A percentile compares a stretch with the other conserved stretches of the same genome.
phyloP scores from a whole-genome alignment of 345 rosid species.

The Chamaenerion angustifolium region DNA sequence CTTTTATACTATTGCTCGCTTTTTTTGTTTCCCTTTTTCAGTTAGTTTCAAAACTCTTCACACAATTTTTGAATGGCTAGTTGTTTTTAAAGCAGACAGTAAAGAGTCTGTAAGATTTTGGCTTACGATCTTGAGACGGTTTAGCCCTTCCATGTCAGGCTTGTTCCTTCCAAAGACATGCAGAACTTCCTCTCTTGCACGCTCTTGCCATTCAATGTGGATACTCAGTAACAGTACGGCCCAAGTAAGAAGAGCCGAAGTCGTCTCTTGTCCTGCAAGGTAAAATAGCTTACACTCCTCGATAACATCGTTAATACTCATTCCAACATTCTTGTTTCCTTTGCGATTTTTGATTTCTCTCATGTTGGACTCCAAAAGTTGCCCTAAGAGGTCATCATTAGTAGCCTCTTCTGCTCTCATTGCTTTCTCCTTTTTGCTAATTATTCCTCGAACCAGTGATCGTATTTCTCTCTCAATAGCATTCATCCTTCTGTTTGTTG shows the following conservation, averaged over 20 bases:
- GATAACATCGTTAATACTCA: slow-evolving; percentile 37
- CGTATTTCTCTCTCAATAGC: slow-evolving; percentile 13
- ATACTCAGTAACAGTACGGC: slow-evolving; percentile 38
- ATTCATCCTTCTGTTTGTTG: slow-evolving; percentile 17
- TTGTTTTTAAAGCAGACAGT: too few species aligned
- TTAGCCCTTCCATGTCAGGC: slow-evolving; percentile 24
- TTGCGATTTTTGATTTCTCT: slow-evolving; percentile 12
- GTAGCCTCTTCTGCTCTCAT: slow-evolving; percentile 18
- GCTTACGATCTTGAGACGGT: slow-evolving; percentile 29
- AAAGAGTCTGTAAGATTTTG: not conserved
- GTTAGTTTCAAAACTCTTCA: too few species aligned
- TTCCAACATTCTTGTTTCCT: slow-evolving; percentile 12
- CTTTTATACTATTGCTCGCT: too few species aligned
- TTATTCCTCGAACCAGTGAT: slow-evolving; percentile 15
- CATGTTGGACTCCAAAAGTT: slow-evolving; percentile 24
- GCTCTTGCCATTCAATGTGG: slow-evolving; percentile 49
- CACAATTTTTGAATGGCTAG: too few species aligned
- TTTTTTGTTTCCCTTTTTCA: too few species aligned
- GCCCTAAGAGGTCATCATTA: slow-evolving; percentile 26
- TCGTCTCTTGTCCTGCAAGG: slow-evolving; percentile 64
- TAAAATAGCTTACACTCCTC: slow-evolving; percentile 66
- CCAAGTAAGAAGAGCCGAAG: slow-evolving; percentile 55
- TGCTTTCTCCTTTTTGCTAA: slow-evolving; percentile 22
- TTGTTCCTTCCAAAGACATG: slow-evolving; percentile 26
- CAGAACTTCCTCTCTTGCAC: slow-evolving; percentile 55